These are phyloP conservation scores for Hypocreales sp. DNA, from an alignment of 2,329 filamentous ascomycete species.

Conservation along the genomic window DNA sequence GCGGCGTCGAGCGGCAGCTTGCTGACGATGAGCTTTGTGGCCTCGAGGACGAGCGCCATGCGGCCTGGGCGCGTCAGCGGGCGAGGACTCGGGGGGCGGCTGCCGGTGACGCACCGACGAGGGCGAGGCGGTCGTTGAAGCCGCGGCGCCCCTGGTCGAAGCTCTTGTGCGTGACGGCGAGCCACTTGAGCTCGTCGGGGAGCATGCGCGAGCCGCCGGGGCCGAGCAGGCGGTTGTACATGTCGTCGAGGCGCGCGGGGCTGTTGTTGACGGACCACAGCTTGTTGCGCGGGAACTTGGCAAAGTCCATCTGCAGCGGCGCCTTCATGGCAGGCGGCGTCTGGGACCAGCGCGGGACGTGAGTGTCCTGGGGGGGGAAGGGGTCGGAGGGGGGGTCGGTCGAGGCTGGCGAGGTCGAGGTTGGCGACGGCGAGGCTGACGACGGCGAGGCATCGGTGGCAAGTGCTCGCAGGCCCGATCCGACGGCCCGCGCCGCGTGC, in stretches of 20 bases:
- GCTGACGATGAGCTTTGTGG: conserved; percentile 21
- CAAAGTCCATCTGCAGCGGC: conserved; percentile 45
- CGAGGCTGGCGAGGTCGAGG: too few species aligned
- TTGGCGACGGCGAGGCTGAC: too few species aligned
- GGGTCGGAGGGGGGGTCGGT: too few species aligned
- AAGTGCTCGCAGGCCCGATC: too few species aligned
- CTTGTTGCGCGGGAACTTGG: conserved; percentile 35
- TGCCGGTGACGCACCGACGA: conserved; percentile 46
- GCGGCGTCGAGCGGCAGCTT: conserved; percentile 12
- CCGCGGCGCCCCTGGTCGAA: conserved; percentile 90
- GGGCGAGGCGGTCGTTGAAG: conserved; percentile 88
- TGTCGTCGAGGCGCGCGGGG: conserved; percentile 56
- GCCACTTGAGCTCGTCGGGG: conserved; percentile 87
- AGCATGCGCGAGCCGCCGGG: conserved; percentile 56
- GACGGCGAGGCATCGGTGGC: too few species aligned
- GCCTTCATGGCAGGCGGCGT: conserved; percentile 58
- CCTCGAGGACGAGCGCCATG: conserved; percentile 21
- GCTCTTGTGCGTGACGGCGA: conserved; percentile 94
- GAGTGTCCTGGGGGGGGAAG: too few species aligned
- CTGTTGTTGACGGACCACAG: conserved; percentile 60
- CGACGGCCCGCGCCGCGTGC: too few species aligned
- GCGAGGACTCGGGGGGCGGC: not conserved
- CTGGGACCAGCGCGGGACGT: conserved; percentile 49
- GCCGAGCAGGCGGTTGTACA: conserved; percentile 66
- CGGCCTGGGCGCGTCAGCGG: conserved; percentile 12